Evolutionary conservation across 2,329 filamentous ascomycete genomes (phyloP).

Genomic region (Scortechinia acanthostroma): DNA sequence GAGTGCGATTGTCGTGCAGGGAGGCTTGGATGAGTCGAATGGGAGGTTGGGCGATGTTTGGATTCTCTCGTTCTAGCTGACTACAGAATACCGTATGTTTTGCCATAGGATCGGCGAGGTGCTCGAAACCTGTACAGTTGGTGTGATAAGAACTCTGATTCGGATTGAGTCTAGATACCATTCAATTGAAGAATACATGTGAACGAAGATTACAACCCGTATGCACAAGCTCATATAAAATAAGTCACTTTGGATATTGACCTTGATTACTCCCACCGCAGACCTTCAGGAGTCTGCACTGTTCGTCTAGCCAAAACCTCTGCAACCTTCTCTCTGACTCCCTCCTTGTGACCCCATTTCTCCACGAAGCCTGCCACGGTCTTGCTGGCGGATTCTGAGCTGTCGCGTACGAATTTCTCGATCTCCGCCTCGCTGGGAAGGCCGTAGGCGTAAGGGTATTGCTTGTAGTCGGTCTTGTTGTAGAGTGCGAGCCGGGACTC

Average conservation of each 20-base stretch:
- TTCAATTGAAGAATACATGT: too few relatives aligned
- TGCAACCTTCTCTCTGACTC: not conserved
- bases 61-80: too few relatives aligned
- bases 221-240: too few relatives aligned
- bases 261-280: not conserved
- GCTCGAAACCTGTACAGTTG: too few relatives aligned
- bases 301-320: not conserved
- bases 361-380: not conserved
- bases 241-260: too few relatives aligned
- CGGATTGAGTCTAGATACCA: too few relatives aligned
- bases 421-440: not conserved
- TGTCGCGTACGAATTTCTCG: not conserved
- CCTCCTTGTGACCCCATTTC: slow-evolving; percentile 1
- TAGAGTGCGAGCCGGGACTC: not conserved
- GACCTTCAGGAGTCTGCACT: not conserved
- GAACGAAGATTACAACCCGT: too few relatives aligned
- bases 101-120: too few relatives aligned
- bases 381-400: not conserved
- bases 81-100: too few relatives aligned
- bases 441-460: not conserved
- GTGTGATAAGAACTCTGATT: too few relatives aligned
- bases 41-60: slow-evolving; percentile 27
- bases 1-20: slow-evolving; percentile 22
- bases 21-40: slow-evolving; percentile 26
- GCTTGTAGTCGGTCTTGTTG: not conserved